phyloP scores from a whole-genome alignment of 495 filamentous ascomycete species.

The Pyrenopolyporus hunteri region DNA sequence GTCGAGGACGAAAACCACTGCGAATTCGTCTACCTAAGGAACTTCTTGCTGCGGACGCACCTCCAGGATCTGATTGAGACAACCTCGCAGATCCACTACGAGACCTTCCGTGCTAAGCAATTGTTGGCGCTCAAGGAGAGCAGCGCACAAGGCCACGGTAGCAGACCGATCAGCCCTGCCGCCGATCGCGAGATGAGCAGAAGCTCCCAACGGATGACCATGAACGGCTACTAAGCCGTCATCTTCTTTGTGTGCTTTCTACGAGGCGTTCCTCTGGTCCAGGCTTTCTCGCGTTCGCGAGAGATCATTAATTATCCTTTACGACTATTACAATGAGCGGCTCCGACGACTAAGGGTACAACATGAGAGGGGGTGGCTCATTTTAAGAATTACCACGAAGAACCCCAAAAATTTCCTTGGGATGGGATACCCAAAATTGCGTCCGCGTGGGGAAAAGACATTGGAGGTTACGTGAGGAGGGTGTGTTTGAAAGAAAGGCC shows the following conservation, averaged over 20 bases:
- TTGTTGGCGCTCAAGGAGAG: constrained; percentile 96
- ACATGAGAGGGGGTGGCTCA: constrained; percentile 12
- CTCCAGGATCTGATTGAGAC: constrained; percentile 98
- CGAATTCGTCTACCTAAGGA: constrained; percentile 97
- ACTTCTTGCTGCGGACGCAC: constrained; percentile 97
- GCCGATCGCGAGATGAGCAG: constrained; percentile 96
- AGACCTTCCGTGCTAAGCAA: constrained; percentile 99
- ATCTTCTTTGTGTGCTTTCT: constrained; percentile 34
- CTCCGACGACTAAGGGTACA: constrained; percentile 18
- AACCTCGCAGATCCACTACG: constrained; percentile 99
- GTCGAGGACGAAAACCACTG: constrained; percentile 99
- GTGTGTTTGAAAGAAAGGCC: constrained; percentile 35
- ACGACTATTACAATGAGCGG: constrained; percentile 31
- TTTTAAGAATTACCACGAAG: constrained; percentile 29
- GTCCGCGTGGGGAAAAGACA: constrained; percentile 22
- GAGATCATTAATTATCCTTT: constrained; percentile 28
- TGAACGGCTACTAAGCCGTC: constrained; percentile 86
- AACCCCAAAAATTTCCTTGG: constrained; percentile 19
- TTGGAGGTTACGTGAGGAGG: constrained; percentile 29
- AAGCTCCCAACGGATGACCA: constrained; percentile 92
- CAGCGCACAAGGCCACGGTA: constrained; percentile 84
- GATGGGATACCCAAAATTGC: constrained; percentile 34
- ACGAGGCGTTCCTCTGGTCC: constrained; percentile 35
- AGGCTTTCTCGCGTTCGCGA: constrained; percentile 28
- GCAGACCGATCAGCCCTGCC: constrained; percentile 91